phyloP scores from a whole-genome alignment of 768 basidiomycete genomes.

The Lentinula aciculospora region DNA sequence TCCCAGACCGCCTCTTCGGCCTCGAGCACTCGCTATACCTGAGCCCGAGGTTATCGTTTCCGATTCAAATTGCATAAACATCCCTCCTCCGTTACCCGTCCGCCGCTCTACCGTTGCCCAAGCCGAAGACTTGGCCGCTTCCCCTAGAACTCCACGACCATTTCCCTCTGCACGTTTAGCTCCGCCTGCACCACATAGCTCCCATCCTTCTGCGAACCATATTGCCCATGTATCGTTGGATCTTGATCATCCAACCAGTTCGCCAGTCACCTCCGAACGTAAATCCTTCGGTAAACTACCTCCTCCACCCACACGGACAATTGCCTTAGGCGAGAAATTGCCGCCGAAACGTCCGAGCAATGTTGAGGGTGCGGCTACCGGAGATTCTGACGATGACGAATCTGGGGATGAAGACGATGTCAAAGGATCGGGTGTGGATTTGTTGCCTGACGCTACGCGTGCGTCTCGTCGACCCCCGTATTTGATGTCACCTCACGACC shows the following conservation, averaged over 20 bases:
- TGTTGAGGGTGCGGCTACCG: conserved; percentile 26
- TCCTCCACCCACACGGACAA: conserved; percentile 73
- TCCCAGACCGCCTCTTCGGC: conserved; percentile 22
- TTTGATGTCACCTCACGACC: conserved; percentile 12
- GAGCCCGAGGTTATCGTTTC: conserved; percentile 8
- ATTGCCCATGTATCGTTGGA: neutral
- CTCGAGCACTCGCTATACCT: conserved; percentile 29
- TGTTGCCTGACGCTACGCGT: conserved; percentile 54
- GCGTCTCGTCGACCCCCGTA: conserved; percentile 54
- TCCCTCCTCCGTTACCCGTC: conserved; percentile 14
- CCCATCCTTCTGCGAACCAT: conserved; percentile 14
- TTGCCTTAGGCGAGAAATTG: conserved; percentile 63
- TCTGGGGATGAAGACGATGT: conserved; percentile 29
- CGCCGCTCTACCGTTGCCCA: conserved; percentile 13
- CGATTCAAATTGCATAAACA: conserved; percentile 3
- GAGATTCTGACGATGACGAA: conserved; percentile 61
- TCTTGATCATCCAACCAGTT: conserved; percentile 22
- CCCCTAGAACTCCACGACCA: conserved; percentile 29
- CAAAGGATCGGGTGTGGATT: conserved; percentile 1
- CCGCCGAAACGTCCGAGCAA: conserved; percentile 25
- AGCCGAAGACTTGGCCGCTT: conserved; percentile 10
- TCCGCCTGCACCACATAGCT: conserved; percentile 14
- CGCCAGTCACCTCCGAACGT: conserved; percentile 25
- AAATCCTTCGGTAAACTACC: conserved; percentile 42
- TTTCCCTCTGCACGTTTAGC: conserved; percentile 35